Percentiles rank a stretch among this genome's conserved stretches.
phyloP scores from a whole-genome alignment of 208 protist species.

The Crithidia expoeki region DNA sequence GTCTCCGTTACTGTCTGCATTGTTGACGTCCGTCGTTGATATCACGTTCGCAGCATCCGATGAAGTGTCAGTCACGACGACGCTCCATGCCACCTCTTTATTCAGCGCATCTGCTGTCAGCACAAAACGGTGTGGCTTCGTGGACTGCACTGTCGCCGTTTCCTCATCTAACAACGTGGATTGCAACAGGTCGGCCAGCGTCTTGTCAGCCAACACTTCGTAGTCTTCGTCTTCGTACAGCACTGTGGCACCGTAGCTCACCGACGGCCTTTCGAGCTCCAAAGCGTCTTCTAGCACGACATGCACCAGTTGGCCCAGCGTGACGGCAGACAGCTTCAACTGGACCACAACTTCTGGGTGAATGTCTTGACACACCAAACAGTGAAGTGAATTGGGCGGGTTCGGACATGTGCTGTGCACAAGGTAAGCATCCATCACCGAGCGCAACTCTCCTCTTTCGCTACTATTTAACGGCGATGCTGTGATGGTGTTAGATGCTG shows the following conservation, averaged over 20 bases:
- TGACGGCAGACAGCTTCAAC: constrained; percentile 34
- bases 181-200: constrained; percentile 32
- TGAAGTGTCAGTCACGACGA: constrained; percentile 45
- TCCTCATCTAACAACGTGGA: neutral
- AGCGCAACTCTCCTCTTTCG: neutral
- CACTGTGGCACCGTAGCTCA: constrained; percentile 47
- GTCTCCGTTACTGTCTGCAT: neutral
- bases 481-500: neutral
- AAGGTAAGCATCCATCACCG: constrained; percentile 49
- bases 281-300: constrained; percentile 39
- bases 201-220: constrained; percentile 44
- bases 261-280: constrained; percentile 44
- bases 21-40: neutral
- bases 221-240: constrained; percentile 86
- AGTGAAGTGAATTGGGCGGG: constrained; percentile 40
- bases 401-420: constrained; percentile 63
- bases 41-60: neutral
- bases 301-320: constrained; percentile 53
- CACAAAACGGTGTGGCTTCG: constrained; percentile 27
- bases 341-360: constrained; percentile 47
- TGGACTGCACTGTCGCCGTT: neutral
- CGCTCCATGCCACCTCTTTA: constrained; percentile 65
- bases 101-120: constrained; percentile 68
- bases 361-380: constrained; percentile 62
- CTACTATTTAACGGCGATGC: neutral